Base-by-base conservation (phyloP, 139 green algal genomes). In the Coelastrella sp. region DNA sequence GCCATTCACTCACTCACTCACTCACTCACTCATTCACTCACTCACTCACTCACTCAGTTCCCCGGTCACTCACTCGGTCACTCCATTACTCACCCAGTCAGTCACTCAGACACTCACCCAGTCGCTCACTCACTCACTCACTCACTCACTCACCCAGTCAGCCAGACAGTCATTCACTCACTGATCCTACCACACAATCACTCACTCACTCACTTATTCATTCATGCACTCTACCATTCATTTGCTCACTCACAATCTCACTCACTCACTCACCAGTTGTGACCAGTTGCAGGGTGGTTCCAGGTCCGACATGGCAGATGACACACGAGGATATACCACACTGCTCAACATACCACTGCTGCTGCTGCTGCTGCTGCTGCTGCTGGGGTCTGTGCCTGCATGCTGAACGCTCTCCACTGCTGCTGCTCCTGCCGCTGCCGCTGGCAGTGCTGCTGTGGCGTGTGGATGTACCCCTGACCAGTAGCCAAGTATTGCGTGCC, bases 201-300 rank as follows among this genome's bases (percentile, higher is more conserved):
- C 12, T 70, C 11, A 70, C 63, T 70, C 14, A 70, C 63, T 70
- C 63, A 70, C 63, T 70, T 8, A 73, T 25, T 15, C 81, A 73
- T 25, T 15, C 3, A 49, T 49, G 35, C 35, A 49, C 35, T 49
- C 35, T 49, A 49, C 35, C 35, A 49, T 49, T 49, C 35, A 49
- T 3, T 3, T 49, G 35, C 35, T 49, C 35, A 49, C 35, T 49
- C 35, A 49, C 35, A 5, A 1, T 61, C 6, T 59, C 17, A 59
- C 58, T 66, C 4, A 66, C 24, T 14, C 8, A 8, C 82, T 78
- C 15, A 87, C 82, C 82, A 82, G 68, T 56, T 81, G 84, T 59
- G 27, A 80, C 84, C 84, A 89, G 84, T 82, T 89, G 22, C 68
- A 73, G 7, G 84, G 72, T 24, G 84, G 84, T 35, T 87, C 82